Evolutionary conservation across 1,284 basidiomycete species (phyloP), one percentile per base, ranked within the genome.

Genomic region (Fistulinella staudtii): DNA sequence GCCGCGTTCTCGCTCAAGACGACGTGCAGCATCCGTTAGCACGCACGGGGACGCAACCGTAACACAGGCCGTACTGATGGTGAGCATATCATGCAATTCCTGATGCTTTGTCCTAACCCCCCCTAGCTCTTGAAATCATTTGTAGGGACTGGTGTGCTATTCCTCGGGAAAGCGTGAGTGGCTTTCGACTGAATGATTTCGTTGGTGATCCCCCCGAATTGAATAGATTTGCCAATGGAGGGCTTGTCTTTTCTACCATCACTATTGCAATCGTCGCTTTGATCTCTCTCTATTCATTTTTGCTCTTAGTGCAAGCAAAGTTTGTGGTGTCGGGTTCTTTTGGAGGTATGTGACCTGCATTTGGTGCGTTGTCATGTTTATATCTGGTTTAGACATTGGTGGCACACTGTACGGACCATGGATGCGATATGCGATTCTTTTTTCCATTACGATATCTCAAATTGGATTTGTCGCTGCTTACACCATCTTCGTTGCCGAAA

Each of bases 401-500:
- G 95, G 96, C 2, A 70, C 79, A 0, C 71, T 99, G 8, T 99
- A 97, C 60, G 95, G 96, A 3, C 82, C 83, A 8, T 89, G 85
- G 79, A 93, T 99, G 90, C 84, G 96, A 36, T 80, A 86, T 47
- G 73, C 85, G 20, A 98, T 99, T 57, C 78, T 99, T 7, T 75
- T 75, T 4, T 95, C 92, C 8, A 94, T 99, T 59, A 76, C 88
- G 1, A 64, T 95, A 22, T 97, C 94, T 0, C 96, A 99, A 65
- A 75, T 95, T 36, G 89, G 88, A 24, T 93, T 94, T 63, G 89
- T 91, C 29, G 68, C 80, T 25, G 93, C 93, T 6, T 98, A 98
- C 69, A 93, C 86, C 14, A 97, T 98, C 61, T 99, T 98, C 67
- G 93, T 98, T 22, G 89, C 94, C 2, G 82, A 96, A 68, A 96